Percentiles rank a stretch among this genome's conserved stretches.
These are phyloP conservation scores for Saccharomycopsis phalli DNA, from an alignment of 1,139 yeast species.

Conservation along the genomic window DNA sequence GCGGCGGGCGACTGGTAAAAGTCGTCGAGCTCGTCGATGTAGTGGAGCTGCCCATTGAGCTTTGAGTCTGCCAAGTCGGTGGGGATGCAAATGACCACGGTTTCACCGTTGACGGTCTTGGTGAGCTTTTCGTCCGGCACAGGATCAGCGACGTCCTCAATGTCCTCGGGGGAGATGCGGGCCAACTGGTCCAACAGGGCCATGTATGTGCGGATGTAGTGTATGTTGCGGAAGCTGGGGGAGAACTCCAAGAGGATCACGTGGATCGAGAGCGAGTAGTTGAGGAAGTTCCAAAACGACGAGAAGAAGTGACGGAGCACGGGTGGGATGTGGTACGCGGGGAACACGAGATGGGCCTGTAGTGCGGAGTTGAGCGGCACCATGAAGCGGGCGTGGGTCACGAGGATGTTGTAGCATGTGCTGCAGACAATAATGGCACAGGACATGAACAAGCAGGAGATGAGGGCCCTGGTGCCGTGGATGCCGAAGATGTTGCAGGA, in stretches of 20 bases:
- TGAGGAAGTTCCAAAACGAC: conserved; percentile 12
- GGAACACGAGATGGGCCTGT: not conserved
- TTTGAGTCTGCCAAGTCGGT: conserved; percentile 8
- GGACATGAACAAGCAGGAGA: too few species aligned
- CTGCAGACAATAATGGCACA: not conserved
- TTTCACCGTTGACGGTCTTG: conserved; percentile 2
- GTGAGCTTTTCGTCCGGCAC: not conserved
- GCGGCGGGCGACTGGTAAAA: conserved; percentile 9
- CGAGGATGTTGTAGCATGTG: not conserved
- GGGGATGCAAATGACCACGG: conserved; percentile 2
- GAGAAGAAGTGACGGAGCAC: conserved; percentile 5
- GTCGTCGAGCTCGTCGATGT: not conserved
- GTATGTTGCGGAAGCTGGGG: conserved; percentile 10
- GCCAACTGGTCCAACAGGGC: conserved; percentile 15
- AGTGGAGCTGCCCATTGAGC: not conserved
- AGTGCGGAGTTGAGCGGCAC: not conserved
- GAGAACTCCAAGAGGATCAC: conserved; percentile 15
- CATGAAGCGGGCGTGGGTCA: not conserved
- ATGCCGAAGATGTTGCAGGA: conserved; percentile 15
- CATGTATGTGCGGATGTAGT: conserved; percentile 10
- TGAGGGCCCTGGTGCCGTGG: conserved; percentile 13
- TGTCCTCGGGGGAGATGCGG: conserved; percentile 12
- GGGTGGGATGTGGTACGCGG: not conserved
- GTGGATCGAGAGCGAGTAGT: conserved; percentile 13
- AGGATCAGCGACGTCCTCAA: conserved; percentile 1